phyloP scores from a whole-genome alignment of 1,139 yeast species.

The Eremothecium gossypii region DNA sequence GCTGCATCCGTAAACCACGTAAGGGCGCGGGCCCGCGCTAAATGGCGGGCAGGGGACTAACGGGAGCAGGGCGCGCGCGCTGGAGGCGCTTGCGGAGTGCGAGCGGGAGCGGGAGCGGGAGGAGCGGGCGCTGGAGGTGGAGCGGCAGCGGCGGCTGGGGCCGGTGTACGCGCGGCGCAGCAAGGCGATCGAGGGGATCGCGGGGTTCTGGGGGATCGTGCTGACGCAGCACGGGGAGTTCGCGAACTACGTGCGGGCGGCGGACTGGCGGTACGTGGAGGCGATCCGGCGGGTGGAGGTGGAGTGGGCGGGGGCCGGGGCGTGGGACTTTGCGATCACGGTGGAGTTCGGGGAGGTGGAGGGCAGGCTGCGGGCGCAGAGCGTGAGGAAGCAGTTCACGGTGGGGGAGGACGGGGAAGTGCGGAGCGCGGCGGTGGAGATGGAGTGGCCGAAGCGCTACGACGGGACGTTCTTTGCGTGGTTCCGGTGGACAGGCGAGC shows the following conservation, averaged over 20 bases:
- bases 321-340: slow-evolving; percentile 47
- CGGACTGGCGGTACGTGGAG: slow-evolving; percentile 62
- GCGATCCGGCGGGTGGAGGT: slow-evolving; percentile 48
- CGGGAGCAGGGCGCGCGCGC: slow-evolving; percentile 12
- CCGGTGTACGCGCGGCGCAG: slow-evolving; percentile 45
- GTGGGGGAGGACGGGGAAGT: slow-evolving; percentile 38
- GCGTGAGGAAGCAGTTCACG: slow-evolving; percentile 45
- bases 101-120: slow-evolving; percentile 48
- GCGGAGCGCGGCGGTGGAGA: slow-evolving; percentile 40
- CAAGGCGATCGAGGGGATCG: slow-evolving; percentile 38
- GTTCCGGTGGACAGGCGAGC: slow-evolving; percentile 54
- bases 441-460: slow-evolving; percentile 54
- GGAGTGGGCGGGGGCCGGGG: slow-evolving; percentile 20
- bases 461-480: slow-evolving; percentile 57
- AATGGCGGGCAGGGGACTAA: too few relatives aligned
- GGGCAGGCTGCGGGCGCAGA: slow-evolving; percentile 41
- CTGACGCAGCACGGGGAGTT: slow-evolving; percentile 69
- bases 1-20: too few relatives aligned
- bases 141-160: slow-evolving; percentile 42
- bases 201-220: slow-evolving; percentile 70
- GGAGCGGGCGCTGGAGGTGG: slow-evolving; percentile 45
- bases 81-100: slow-evolving; percentile 41
- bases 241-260: slow-evolving; percentile 57
- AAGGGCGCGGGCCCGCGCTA: too few relatives aligned
- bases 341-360: slow-evolving; percentile 38